phyloP scores from a whole-genome alignment of 129 eudicot species.

The Chrysanthemum makinoi region DNA sequence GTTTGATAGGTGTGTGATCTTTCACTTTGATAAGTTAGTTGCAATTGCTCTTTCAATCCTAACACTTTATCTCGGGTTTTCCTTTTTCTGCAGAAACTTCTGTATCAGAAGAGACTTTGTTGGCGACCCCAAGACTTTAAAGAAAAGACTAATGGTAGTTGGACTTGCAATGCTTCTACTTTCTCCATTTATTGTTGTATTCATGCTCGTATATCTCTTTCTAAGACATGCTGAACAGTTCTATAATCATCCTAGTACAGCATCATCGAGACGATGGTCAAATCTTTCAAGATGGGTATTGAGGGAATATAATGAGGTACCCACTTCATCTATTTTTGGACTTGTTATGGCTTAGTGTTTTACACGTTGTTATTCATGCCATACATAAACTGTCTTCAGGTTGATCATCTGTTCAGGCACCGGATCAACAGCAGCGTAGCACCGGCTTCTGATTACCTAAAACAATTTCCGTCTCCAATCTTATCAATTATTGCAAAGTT shows the following conservation, averaged over 20 bases:
- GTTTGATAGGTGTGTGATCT: slow-evolving; percentile 80
- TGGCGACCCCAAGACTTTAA: slow-evolving; percentile 57
- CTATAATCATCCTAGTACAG: slow-evolving; percentile 89
- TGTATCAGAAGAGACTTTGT: slow-evolving; percentile 71
- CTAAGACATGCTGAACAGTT: slow-evolving; percentile 95
- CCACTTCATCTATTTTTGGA: not conserved
- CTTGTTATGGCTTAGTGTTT: not conserved
- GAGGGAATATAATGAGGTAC: slow-evolving; percentile 93
- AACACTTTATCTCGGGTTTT: too few species aligned
- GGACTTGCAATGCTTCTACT: slow-evolving; percentile 85
- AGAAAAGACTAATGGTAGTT: slow-evolving; percentile 76
- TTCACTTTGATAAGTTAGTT: not conserved
- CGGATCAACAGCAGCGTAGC: slow-evolving; percentile 77
- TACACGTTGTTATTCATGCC: not conserved
- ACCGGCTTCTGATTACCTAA: slow-evolving; percentile 81
- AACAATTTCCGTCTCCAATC: slow-evolving; percentile 94
- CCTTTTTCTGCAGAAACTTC: slow-evolving; percentile 61
- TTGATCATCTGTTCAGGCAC: slow-evolving; percentile 93
- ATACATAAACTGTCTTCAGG: slow-evolving; percentile 39
- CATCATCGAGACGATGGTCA: slow-evolving; percentile 96
- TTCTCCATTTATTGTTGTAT: slow-evolving; percentile 87
- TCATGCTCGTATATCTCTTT: slow-evolving; percentile 93
- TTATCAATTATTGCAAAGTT: slow-evolving; percentile 80
- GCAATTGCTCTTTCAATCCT: too few species aligned
- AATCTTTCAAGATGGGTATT: slow-evolving; percentile 97